Evolutionary conservation across 2,329 filamentous ascomycete genomes (phyloP).

Genomic region (Paecilomyces dactylethromorphus): DNA sequence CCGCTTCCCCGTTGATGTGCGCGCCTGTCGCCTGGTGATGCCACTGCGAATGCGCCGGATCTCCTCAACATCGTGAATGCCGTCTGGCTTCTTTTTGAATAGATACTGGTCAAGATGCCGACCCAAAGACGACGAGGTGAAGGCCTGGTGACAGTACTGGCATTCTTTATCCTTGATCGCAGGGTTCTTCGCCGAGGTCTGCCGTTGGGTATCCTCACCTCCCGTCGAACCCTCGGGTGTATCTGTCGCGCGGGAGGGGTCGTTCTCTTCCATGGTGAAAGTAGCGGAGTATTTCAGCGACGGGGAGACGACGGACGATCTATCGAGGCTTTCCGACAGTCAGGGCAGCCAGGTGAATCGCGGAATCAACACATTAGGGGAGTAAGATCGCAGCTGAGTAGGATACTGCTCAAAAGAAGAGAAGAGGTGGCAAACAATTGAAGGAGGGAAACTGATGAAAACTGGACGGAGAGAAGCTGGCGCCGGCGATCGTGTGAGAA

Average conservation of each 20-base stretch:
- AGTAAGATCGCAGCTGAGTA: neutral
- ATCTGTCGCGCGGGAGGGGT: conserved; percentile 1
- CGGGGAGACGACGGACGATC: neutral
- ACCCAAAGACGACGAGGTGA: conserved; percentile 88
- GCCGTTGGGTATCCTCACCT: conserved; percentile 1
- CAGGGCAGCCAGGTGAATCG: neutral
- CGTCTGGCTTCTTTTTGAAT: conserved; percentile 89
- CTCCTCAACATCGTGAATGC: conserved; percentile 82
- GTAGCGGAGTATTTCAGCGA: neutral
- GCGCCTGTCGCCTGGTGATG: conserved; percentile 80
- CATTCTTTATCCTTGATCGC: conserved; percentile 80
- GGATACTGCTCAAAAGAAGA: neutral
- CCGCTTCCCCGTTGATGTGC: conserved; percentile 55
- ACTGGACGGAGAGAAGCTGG: neutral
- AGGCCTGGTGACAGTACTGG: conserved; percentile 80
- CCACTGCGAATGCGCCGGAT: conserved; percentile 75
- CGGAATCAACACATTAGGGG: neutral
- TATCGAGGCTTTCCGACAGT: neutral
- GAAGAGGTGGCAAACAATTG: neutral
- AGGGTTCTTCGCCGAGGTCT: conserved; percentile 27
- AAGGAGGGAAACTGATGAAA: neutral
- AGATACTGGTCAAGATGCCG: conserved; percentile 93
- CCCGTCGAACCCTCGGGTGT: conserved; percentile 5
- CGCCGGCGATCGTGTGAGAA: neutral
- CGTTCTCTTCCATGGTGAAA: conserved; percentile 3